phyloP scores from a whole-genome alignment of 441 rosid species.

The Pelargonium australe region DNA sequence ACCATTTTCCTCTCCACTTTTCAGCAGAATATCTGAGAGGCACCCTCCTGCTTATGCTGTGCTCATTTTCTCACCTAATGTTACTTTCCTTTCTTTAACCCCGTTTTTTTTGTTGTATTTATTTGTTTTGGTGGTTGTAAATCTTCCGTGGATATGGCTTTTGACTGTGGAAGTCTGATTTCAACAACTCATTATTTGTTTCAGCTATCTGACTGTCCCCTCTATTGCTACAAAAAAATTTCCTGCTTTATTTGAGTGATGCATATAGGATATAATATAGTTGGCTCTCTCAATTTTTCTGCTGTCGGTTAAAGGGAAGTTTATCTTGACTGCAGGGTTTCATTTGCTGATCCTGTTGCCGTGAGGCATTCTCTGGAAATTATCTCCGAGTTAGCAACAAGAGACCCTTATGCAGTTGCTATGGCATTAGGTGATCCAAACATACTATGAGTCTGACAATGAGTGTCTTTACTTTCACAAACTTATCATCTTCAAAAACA shows the following conservation, averaged over 20 bases:
- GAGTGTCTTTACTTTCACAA: not conserved
- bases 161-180: too few species aligned
- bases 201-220: too few species aligned
- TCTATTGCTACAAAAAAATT: too few species aligned
- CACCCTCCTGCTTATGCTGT: not conserved
- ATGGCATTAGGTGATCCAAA: constrained; percentile 69
- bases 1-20: not conserved
- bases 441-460: not conserved
- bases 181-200: too few species aligned
- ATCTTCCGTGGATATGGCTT: too few species aligned
- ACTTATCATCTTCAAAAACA: not conserved
- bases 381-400: constrained; percentile 71
- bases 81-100: too few species aligned
- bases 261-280: not conserved
- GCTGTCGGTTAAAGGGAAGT: constrained; percentile 4
- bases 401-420: constrained; percentile 93
- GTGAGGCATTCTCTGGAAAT: constrained; percentile 97
- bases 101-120: too few species aligned
- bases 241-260: too few species aligned
- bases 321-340: constrained; percentile 47
- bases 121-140: too few species aligned
- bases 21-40: not conserved
- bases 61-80: not conserved
- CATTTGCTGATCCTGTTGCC: constrained; percentile 95
- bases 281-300: not conserved